These are phyloP conservation scores for Penicillium bovifimosum DNA, from an alignment of 495 filamentous ascomycete species.

Conservation along the genomic window DNA sequence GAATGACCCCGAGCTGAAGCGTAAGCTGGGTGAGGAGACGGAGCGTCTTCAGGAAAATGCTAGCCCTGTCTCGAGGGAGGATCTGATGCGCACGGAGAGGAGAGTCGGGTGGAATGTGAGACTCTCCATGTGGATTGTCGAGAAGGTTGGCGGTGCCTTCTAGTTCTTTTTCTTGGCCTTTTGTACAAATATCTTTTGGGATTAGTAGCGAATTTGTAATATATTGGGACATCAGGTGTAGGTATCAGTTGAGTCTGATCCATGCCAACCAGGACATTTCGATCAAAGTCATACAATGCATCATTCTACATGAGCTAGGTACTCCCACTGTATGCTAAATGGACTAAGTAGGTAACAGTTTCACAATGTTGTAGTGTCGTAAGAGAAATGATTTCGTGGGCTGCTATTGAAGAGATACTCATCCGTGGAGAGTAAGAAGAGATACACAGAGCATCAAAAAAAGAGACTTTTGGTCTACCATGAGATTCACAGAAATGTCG, in stretches of 20 bases:
- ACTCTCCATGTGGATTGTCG: conserved; percentile 85
- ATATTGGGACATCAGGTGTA: not conserved
- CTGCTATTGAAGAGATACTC: conserved; percentile 11
- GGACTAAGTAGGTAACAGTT: too few relatives aligned
- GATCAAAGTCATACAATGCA: not conserved
- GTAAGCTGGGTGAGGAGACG: conserved; percentile 69
- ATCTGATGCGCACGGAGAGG: conserved; percentile 73
- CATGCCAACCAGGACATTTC: not conserved
- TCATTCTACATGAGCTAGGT: conserved; percentile 1
- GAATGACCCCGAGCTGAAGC: conserved; percentile 64
- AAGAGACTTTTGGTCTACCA: conserved; percentile 24
- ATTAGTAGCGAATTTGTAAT: conserved; percentile 2
- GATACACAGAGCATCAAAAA: conserved; percentile 2
- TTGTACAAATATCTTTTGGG: conserved; percentile 8
- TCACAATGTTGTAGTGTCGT: conserved; percentile 9
- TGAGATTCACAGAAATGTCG: conserved; percentile 19
- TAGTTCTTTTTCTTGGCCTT: conserved; percentile 25
- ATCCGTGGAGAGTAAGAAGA: conserved; percentile 1
- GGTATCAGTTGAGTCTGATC: not conserved
- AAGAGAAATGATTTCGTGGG: conserved; percentile 18
- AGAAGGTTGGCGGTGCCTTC: conserved; percentile 63
- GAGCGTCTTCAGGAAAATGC: conserved; percentile 70
- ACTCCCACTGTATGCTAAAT: too few relatives aligned
- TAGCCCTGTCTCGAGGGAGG: conserved; percentile 59
- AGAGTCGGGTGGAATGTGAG: conserved; percentile 80